Conservation (phyloP, 2,329 filamentous ascomycete species). For the Ceratocystis alfenasii region DNA sequence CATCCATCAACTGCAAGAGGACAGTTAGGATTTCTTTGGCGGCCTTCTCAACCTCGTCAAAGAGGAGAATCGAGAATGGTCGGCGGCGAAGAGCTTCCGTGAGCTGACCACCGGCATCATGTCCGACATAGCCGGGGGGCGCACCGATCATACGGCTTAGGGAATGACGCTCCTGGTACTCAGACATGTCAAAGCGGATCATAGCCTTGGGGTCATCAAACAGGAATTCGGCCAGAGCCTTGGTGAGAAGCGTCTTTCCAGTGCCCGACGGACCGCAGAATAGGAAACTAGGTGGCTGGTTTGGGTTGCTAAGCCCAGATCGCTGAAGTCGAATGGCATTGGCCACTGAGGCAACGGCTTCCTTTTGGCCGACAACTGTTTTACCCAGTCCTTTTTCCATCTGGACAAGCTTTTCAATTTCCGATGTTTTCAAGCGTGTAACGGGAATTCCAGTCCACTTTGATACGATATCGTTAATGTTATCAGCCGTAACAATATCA, state of each 20-base stretch:
- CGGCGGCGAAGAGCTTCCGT: conserved; percentile 88
- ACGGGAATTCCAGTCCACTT: conserved; percentile 98
- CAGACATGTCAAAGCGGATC: conserved; percentile 99
- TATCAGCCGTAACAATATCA: conserved; percentile 87
- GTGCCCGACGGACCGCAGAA: conserved; percentile 98
- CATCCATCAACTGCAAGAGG: conserved; percentile 97
- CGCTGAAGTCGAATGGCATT: conserved; percentile 93
- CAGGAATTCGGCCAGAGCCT: conserved; percentile 91
- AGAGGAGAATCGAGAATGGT: conserved; percentile 94
- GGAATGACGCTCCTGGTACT: conserved; percentile 95
- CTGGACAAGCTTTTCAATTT: conserved; percentile 95
- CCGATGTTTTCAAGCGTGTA: conserved; percentile 81
- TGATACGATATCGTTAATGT: conserved; percentile 97
- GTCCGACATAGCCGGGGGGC: conserved; percentile 90
- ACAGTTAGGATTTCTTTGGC: conserved; percentile 96
- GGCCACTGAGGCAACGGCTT: conserved; percentile 83
- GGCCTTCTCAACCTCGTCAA: conserved; percentile 97
- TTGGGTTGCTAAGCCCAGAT: conserved; percentile 88
- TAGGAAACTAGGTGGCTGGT: conserved; percentile 93
- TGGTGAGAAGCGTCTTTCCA: conserved; percentile 93
- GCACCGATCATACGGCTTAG: conserved; percentile 96
- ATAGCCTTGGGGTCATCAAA: conserved; percentile 96
- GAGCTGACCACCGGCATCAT: conserved; percentile 89
- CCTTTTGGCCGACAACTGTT: conserved; percentile 83
- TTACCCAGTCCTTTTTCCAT: conserved; percentile 84